Conservation (phyloP, 148 eudicot genomes). For the Silene conica region DNA sequence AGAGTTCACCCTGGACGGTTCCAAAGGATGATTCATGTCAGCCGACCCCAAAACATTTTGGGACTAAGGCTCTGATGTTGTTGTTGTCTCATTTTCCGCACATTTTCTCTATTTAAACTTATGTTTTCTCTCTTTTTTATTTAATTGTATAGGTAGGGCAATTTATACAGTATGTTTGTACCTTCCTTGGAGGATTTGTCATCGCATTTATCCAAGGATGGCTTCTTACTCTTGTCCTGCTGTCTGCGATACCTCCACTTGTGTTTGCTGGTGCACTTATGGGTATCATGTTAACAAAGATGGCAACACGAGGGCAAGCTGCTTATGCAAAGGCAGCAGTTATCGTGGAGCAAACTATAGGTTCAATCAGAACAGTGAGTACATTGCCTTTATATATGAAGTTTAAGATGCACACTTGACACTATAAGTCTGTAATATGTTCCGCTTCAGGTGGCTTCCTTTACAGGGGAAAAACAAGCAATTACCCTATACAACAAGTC, state of each 20-base stretch:
- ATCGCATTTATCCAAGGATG: constrained; percentile 77
- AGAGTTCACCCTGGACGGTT: too few species aligned
- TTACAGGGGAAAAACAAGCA: constrained; percentile 63
- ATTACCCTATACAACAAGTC: constrained; percentile 37
- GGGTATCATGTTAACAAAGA: constrained; percentile 42
- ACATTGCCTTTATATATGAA: background rate
- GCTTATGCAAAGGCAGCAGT: constrained; percentile 74
- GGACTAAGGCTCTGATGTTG: too few species aligned
- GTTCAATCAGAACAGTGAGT: constrained; percentile 83
- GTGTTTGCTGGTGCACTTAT: constrained; percentile 50
- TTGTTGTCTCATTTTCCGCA: background rate
- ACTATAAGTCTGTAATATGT: background rate
- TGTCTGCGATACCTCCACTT: constrained; percentile 55
- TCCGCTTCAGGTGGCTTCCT: constrained; percentile 59
- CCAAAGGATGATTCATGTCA: too few species aligned
- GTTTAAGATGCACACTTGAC: background rate
- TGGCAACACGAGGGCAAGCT: constrained; percentile 55
- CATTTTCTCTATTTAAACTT: background rate
- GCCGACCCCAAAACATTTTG: too few species aligned
- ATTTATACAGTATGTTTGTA: constrained; percentile 56
- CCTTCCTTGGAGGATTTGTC: constrained; percentile 76
- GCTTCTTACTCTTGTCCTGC: constrained; percentile 82
- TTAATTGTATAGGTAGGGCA: constrained; percentile 54
- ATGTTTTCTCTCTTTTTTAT: background rate
- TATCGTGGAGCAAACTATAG: constrained; percentile 76